Conservation (phyloP, 192 early-diverging fungal genomes). For the Coemansia sp. region DNA sequence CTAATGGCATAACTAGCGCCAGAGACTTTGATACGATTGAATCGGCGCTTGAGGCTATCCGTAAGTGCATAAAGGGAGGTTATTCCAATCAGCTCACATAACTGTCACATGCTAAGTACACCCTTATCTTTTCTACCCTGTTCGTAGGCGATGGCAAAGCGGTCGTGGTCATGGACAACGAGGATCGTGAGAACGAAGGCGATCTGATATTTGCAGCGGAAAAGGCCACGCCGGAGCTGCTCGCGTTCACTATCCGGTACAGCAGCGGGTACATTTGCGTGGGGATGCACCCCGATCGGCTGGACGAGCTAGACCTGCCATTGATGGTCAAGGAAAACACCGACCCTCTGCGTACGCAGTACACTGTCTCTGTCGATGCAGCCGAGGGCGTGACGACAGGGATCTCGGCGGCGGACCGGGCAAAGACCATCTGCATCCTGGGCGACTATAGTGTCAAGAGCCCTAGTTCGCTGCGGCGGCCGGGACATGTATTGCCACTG, state of each 20-base stretch:
- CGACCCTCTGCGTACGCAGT: slow-evolving; percentile 91
- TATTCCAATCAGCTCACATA: neutral
- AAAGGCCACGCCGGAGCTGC: slow-evolving; percentile 84
- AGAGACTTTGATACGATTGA: slow-evolving; percentile 35
- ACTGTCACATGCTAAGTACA: neutral
- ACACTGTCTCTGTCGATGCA: slow-evolving; percentile 90
- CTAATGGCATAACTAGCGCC: neutral
- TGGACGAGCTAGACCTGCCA: slow-evolving; percentile 84
- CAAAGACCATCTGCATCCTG: slow-evolving; percentile 73
- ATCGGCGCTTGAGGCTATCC: slow-evolving; percentile 39
- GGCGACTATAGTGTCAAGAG: slow-evolving; percentile 66
- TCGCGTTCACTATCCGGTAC: slow-evolving; percentile 95
- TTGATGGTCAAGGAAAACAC: slow-evolving; percentile 94
- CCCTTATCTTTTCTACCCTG: neutral
- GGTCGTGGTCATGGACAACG: slow-evolving; percentile 93
- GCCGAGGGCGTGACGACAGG: slow-evolving; percentile 87
- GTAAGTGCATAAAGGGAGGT: slow-evolving; percentile 21
- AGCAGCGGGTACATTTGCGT: slow-evolving; percentile 94
- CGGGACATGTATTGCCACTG: slow-evolving; percentile 94
- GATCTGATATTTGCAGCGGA: slow-evolving; percentile 98
- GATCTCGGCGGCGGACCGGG: slow-evolving; percentile 90
- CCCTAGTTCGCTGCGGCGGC: slow-evolving; percentile 75
- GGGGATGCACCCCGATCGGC: slow-evolving; percentile 70
- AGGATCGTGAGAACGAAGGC: slow-evolving; percentile 99
- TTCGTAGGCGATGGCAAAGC: slow-evolving; percentile 72